phyloP scores from a whole-genome alignment of 495 filamentous ascomycete species.

The Melanomma pulvis-pyrius region DNA sequence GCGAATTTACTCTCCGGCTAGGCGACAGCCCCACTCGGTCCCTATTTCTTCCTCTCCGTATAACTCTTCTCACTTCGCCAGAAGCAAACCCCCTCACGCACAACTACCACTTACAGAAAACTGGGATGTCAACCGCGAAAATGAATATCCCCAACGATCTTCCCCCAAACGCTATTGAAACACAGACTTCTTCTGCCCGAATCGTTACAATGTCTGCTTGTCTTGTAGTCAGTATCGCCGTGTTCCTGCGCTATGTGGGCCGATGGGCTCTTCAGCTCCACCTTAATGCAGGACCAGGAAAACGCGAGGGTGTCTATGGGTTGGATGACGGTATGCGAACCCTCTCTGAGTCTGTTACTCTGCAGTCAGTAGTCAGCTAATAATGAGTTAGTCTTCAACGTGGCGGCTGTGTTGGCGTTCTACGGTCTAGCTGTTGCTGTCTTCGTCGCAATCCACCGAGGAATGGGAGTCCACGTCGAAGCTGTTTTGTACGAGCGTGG shows the following conservation, averaged over 20 bases:
- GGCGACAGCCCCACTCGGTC: too few relatives aligned
- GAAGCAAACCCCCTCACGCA: too few relatives aligned
- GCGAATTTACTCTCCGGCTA: too few relatives aligned
- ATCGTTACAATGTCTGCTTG: neutral
- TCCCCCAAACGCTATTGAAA: constrained; percentile 15
- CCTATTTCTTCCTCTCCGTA: too few relatives aligned
- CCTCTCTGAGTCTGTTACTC: neutral
- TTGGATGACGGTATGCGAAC: constrained; percentile 16
- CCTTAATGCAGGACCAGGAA: constrained; percentile 1
- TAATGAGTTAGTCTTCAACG: constrained; percentile 16
- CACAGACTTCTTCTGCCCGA: neutral
- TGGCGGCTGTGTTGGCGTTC: constrained; percentile 16
- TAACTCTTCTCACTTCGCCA: too few relatives aligned
- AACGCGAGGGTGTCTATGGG: constrained; percentile 5
- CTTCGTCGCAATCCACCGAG: constrained; percentile 13
- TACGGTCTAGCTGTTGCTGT: constrained; percentile 20
- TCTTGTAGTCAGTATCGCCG: neutral
- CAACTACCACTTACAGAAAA: too few relatives aligned
- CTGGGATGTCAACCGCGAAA: too few relatives aligned
- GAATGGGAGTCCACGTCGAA: constrained; percentile 15
- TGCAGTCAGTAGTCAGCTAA: too few relatives aligned
- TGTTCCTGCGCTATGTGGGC: constrained; percentile 10
- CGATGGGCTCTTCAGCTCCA: constrained; percentile 11
- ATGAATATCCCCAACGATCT: constrained; percentile 13
- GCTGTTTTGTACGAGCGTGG: constrained; percentile 13